Evolutionary conservation across 768 basidiomycete species (phyloP).

Genomic region (Cyclocybe aegerita): DNA sequence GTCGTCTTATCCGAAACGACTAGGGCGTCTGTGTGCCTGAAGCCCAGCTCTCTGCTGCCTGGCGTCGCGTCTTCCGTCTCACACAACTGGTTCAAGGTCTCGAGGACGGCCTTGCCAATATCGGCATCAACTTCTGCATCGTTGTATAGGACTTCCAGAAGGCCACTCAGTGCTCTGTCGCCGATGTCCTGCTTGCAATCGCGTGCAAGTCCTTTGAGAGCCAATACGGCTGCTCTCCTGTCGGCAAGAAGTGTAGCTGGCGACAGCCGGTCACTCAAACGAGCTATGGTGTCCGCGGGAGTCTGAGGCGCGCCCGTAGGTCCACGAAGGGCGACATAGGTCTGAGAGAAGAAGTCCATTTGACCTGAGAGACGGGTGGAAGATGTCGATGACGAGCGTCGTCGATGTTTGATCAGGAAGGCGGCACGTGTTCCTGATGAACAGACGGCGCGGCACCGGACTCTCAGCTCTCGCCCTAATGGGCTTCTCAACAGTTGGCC

Average conservation of each 20-base stretch:
- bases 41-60: conserved; percentile 66
- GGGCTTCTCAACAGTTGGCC: too few species aligned
- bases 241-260: conserved; percentile 90
- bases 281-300: conserved; percentile 80
- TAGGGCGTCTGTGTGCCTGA: conserved; percentile 80
- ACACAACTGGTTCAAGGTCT: conserved; percentile 84
- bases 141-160: conserved; percentile 79
- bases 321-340: conserved; percentile 82
- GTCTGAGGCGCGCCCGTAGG: conserved; percentile 84
- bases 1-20: conserved; percentile 69
- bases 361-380: not conserved
- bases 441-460: too few species aligned
- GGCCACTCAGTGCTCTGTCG: conserved; percentile 68
- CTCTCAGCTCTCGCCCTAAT: too few species aligned
- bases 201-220: conserved; percentile 88
- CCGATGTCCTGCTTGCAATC: conserved; percentile 93
- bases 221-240: conserved; percentile 88
- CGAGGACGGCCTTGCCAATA: conserved; percentile 88
- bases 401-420: too few species aligned
- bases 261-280: conserved; percentile 86
- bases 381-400: too few species aligned
- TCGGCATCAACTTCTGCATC: conserved; percentile 92
- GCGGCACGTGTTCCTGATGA: too few species aligned
- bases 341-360: conserved; percentile 87
- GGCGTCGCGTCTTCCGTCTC: conserved; percentile 61